Conservation (phyloP, 2,329 filamentous ascomycete genomes). For the Xylaria digitata region DNA sequence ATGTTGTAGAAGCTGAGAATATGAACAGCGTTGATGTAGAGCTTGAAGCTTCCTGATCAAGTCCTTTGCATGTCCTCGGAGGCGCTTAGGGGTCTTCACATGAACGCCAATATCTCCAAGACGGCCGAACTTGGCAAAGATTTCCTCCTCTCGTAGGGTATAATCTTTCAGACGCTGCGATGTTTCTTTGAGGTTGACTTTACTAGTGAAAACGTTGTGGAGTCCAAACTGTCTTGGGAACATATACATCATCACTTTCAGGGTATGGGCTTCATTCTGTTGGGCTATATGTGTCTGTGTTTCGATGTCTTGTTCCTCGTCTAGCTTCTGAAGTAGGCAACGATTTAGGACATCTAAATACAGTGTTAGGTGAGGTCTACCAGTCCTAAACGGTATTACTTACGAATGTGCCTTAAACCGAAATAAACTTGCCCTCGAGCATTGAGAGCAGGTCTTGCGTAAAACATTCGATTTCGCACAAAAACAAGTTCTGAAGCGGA, state of each 20-base stretch:
- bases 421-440: conserved; percentile 74
- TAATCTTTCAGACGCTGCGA: conserved; percentile 85
- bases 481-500: conserved; percentile 74
- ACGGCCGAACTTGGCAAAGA: conserved; percentile 58
- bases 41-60: conserved; percentile 77
- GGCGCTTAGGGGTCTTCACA: conserved; percentile 68
- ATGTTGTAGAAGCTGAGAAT: conserved; percentile 79
- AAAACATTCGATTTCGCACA: conserved; percentile 86
- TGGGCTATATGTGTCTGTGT: conserved; percentile 18
- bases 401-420: conserved; percentile 85
- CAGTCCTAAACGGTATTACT: conserved; percentile 50
- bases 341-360: conserved; percentile 83
- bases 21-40: conserved; percentile 80
- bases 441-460: conserved; percentile 79
- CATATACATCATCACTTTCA: conserved; percentile 88
- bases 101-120: conserved; percentile 42
- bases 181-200: conserved; percentile 72
- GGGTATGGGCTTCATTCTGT: conserved; percentile 63
- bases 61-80: conserved; percentile 70
- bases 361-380: conserved; percentile 26
- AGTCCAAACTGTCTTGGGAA: conserved; percentile 91
- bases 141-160: conserved; percentile 85
- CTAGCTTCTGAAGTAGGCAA: conserved; percentile 56
- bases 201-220: conserved; percentile 89
- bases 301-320: conserved; percentile 25